These are phyloP conservation scores for Capronia coronata DNA, from an alignment of 2,329 filamentous ascomycete species.

Conservation along the genomic window DNA sequence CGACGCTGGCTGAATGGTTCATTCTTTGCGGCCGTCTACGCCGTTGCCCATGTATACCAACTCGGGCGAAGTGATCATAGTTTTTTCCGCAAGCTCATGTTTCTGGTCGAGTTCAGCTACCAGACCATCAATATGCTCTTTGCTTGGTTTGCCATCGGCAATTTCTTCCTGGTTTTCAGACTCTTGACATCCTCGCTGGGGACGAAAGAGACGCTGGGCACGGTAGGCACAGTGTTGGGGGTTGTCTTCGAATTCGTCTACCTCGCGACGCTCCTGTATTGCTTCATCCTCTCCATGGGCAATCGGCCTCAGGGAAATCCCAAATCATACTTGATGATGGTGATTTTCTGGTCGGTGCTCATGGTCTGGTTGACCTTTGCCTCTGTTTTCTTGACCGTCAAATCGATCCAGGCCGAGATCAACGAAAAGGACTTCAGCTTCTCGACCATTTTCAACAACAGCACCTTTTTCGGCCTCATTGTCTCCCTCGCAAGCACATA, in stretches of 20 bases:
- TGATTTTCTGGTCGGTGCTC: constrained; percentile 95
- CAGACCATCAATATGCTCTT: constrained; percentile 96
- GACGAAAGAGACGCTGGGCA: constrained; percentile 61
- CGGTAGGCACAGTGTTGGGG: constrained; percentile 69
- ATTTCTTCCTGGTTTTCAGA: constrained; percentile 98
- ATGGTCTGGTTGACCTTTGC: constrained; percentile 96
- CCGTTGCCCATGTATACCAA: constrained; percentile 89
- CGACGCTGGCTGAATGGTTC: constrained; percentile 97
- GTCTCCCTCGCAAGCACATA: constrained; percentile 89
- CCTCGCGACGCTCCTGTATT: constrained; percentile 81
- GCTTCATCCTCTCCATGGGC: constrained; percentile 88
- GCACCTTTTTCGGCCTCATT: constrained; percentile 87
- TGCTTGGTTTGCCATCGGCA: constrained; percentile 95
- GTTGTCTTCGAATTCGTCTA: constrained; percentile 96
- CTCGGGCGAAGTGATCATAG: constrained; percentile 92
- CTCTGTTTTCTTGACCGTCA: constrained; percentile 86
- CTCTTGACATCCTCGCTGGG: constrained; percentile 87
- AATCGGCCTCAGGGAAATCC: constrained; percentile 93
- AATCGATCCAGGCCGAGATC: constrained; percentile 69
- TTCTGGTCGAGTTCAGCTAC: constrained; percentile 88
- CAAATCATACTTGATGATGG: constrained; percentile 90
- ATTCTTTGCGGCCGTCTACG: constrained; percentile 96
- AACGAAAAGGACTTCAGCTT: constrained; percentile 59
- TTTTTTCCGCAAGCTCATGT: constrained; percentile 76
- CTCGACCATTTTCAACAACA: constrained; percentile 71